Evolutionary conservation across 441 rosid genomes (phyloP), one percentile per base, ranked within the genome.

Genomic region (Eutrema salsugineum): DNA sequence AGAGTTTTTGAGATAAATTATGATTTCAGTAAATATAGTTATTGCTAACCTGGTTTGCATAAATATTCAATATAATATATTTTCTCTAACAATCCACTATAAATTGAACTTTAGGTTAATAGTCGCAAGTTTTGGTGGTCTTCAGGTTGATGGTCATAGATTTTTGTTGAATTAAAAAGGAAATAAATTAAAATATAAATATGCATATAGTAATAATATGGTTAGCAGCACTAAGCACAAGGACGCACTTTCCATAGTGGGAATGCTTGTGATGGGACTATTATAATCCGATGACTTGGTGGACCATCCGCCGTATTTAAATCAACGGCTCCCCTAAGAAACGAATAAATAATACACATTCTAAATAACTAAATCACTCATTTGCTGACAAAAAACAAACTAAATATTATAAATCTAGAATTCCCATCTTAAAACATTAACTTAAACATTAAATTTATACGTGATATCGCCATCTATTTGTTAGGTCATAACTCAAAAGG

Each of bases 181-280:
- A 24, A 60, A 3, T 75, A 43, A 39, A 36, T 57, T 57, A 65
- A 10, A 47, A 74, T 58, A 48, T 44, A 30, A 43, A 22, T 33
- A 19, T 66, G n/a, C 38, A 9, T 40, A 66, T 11, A 22, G 3
- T 2, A 22, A 22, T 22, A 75, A 38, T 27, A 62, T 61, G 59
- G 46, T 47, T 53, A 58, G 28, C 36, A 59, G 57, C 63, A 60
- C 72, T 49, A 60, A 59, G 70, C 79, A 62, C 39, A 68, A 62
- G 66, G 24, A 76, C 61, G 75, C 79, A 76, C 75, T 63, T 63
- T 63, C 61, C 70, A 15, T 76, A 70, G 75, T 76, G 79, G 75
- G 56, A 38, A 51, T 53, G 79, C 11, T 63, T 51, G 61, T 75
- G 73, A 53, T 61, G 60, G 70, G 59, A 24, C 27, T 24, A 24